These are phyloP conservation scores for Nakataea oryzae DNA, from an alignment of 2,329 filamentous ascomycete species.

Conservation along the genomic window DNA sequence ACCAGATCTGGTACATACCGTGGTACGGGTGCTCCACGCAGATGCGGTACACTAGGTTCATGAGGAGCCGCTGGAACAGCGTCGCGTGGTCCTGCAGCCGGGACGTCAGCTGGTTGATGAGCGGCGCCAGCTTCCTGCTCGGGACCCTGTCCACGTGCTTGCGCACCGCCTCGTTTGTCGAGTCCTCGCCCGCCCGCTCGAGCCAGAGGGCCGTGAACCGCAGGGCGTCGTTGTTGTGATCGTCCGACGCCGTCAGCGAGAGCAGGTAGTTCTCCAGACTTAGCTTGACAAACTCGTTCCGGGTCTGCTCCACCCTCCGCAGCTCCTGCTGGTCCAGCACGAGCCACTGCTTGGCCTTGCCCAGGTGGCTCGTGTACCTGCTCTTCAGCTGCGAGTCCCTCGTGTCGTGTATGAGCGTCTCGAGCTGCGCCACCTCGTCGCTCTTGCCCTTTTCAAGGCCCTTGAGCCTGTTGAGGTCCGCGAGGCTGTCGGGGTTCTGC, in stretches of 20 bases:
- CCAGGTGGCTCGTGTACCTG: conserved; percentile 48
- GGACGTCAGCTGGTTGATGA: conserved; percentile 97
- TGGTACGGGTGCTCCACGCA: conserved; percentile 93
- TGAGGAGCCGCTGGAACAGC: conserved; percentile 67
- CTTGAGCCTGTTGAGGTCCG: conserved; percentile 74
- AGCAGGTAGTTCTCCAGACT: conserved; percentile 90
- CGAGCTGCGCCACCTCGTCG: conserved; percentile 67
- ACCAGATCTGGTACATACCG: conserved; percentile 94
- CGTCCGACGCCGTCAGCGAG: conserved; percentile 73
- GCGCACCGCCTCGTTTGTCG: conserved; percentile 67
- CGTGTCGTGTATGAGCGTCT: conserved; percentile 42
- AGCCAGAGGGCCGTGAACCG: conserved; percentile 94
- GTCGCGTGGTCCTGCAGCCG: conserved; percentile 62
- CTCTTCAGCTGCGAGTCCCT: conserved; percentile 42
- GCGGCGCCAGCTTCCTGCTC: conserved; percentile 79
- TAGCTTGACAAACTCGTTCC: conserved; percentile 74
- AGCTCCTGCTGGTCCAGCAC: conserved; percentile 85
- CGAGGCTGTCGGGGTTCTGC: conserved; percentile 72
- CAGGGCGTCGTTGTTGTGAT: conserved; percentile 79
- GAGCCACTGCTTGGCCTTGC: conserved; percentile 77
- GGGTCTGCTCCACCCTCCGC: conserved; percentile 62
- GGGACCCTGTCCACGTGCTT: conserved; percentile 64
- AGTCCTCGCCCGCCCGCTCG: conserved; percentile 65
- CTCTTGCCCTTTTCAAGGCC: conserved; percentile 71
- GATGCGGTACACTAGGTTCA: conserved; percentile 66